phyloP scores from a whole-genome alignment of 73 alveolate species.

The Paramecium sonneborni region DNA sequence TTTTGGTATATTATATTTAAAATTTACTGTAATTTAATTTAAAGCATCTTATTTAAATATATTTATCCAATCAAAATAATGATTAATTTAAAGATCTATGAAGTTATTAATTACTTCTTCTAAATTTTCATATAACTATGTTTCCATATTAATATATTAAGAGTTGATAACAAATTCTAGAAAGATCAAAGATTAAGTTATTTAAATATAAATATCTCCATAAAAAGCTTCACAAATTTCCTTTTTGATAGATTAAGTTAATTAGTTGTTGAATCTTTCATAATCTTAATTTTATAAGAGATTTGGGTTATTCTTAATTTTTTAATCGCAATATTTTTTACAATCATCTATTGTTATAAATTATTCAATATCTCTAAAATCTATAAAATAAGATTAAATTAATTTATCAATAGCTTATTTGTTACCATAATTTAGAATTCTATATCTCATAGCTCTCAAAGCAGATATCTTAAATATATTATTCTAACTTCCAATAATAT shows the following conservation, averaged over 20 bases:
- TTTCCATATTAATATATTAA: background rate
- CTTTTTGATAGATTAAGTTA: background rate
- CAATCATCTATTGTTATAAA: background rate
- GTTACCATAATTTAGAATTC: background rate
- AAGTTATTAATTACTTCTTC: background rate
- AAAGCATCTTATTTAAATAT: background rate
- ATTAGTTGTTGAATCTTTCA: background rate
- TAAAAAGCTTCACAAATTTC: background rate
- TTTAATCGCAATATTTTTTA: background rate
- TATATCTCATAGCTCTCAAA: conserved; percentile 8
- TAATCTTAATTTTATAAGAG: background rate
- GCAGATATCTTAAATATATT: conserved; percentile 23
- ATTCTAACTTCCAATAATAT: background rate
- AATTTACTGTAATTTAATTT: background rate
- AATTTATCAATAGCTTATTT: background rate
- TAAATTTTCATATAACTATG: background rate
- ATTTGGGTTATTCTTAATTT: background rate
- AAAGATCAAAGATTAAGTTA: background rate
- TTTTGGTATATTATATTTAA: no score
- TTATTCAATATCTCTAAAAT: background rate
- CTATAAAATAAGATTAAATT: background rate
- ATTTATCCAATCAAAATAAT: background rate
- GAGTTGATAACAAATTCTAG: background rate
- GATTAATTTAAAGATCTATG: background rate
- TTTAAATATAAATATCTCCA: background rate